Evolutionary conservation across 768 basidiomycete genomes (phyloP).

Genomic region (Boletus tylopilopsis): DNA sequence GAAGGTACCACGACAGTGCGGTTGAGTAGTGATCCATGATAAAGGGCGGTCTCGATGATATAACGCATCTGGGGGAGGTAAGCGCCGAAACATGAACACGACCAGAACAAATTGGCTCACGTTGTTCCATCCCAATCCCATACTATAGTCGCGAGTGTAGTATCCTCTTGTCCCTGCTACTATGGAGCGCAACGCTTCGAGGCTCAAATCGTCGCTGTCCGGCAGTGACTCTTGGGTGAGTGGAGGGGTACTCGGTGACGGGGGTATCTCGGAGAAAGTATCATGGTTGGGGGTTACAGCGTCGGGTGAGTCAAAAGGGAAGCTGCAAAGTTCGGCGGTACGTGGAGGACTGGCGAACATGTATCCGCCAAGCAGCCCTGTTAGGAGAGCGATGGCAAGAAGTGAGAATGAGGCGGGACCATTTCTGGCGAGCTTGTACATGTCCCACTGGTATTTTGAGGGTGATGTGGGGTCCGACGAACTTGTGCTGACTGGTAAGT

Average conservation of each 20-base stretch:
- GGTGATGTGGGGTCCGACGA: constrained; percentile 7
- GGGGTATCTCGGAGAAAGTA: neutral
- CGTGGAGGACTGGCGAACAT: constrained; percentile 14
- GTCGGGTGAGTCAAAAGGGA: constrained; percentile 11
- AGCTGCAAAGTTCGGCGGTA: constrained; percentile 16
- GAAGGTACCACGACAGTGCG: constrained; percentile 43
- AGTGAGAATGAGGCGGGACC: constrained; percentile 11
- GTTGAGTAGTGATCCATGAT: constrained; percentile 42
- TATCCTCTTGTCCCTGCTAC: constrained; percentile 39
- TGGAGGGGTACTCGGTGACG: neutral
- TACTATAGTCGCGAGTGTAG: constrained; percentile 42
- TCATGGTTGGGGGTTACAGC: neutral
- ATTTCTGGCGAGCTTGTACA: constrained; percentile 16
- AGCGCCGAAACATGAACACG: neutral
- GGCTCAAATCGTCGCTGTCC: constrained; percentile 23
- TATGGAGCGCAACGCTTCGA: constrained; percentile 32
- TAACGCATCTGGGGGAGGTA: constrained; percentile 38
- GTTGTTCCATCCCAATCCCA: constrained; percentile 48
- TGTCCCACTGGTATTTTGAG: constrained; percentile 4
- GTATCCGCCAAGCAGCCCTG: constrained; percentile 26
- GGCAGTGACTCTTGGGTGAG: constrained; percentile 7
- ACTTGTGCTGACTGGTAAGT: constrained; percentile 19
- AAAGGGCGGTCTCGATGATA: constrained; percentile 43
- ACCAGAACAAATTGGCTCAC: constrained; percentile 23
- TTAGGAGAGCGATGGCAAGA: constrained; percentile 21